phyloP scores from a whole-genome alignment of 441 rosid genomes.

The Croton laevigatus region DNA sequence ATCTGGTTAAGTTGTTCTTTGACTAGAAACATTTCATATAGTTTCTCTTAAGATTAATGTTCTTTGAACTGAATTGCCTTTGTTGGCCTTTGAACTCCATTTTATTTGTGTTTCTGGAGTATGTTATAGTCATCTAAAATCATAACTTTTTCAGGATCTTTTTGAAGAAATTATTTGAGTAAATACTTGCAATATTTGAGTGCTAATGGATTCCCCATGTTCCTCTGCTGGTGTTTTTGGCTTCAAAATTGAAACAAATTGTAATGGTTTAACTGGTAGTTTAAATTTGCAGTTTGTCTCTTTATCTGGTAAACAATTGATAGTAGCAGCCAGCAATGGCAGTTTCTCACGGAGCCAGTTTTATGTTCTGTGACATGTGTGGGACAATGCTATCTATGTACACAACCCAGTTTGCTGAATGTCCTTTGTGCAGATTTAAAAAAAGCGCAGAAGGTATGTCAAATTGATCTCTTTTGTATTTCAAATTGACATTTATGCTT shows the following conservation, averaged over 20 bases:
- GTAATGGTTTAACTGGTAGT: neutral
- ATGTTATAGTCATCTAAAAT: neutral
- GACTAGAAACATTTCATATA: too few relatives aligned
- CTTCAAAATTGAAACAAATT: neutral
- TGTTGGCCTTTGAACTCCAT: too few relatives aligned
- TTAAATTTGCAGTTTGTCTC: neutral
- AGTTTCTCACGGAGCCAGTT: slow-evolving; percentile 34
- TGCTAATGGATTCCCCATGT: neutral
- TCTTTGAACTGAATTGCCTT: too few relatives aligned
- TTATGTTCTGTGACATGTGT: slow-evolving; percentile 58
- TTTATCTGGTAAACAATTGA: neutral
- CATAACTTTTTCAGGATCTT: neutral
- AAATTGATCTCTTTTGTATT: neutral
- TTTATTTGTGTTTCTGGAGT: neutral
- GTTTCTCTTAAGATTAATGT: too few relatives aligned
- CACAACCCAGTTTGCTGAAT: slow-evolving; percentile 31
- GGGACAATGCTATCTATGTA: slow-evolving; percentile 46
- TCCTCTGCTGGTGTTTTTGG: neutral
- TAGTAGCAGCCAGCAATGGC: slow-evolving; percentile 29
- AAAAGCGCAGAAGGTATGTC: slow-evolving; percentile 39
- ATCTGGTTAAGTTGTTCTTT: too few relatives aligned
- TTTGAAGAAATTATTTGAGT: neutral
- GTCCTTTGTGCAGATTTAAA: slow-evolving; percentile 43
- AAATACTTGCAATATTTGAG: neutral
- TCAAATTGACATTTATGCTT: neutral